Base-by-base conservation (phyloP, 495 filamentous ascomycete genomes). In the Neurospora sp. region DNA sequence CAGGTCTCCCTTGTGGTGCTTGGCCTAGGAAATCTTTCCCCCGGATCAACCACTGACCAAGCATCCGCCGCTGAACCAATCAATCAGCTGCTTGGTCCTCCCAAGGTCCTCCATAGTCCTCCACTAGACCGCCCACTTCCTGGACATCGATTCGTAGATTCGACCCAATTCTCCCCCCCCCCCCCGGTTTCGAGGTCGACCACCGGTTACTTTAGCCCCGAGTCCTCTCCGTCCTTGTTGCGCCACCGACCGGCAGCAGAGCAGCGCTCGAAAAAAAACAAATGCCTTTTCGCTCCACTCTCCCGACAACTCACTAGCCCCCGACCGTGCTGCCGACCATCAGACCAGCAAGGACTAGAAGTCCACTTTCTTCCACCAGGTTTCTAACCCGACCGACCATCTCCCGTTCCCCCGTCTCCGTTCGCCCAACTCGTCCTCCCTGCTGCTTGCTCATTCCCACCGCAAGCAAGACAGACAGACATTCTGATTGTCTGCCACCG, bases 191-290 rank as follows among this genome's bases (percentile, higher is more conserved):
- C 54, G 54, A 62, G 54, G 54, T 62, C 54, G 13, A 62, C 54
- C 13, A 62, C 54, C 54, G 54, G 54, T 62, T 62, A 31, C 54
- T 62, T 76, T 73, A 73, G 70, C 71, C 74, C 78, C 76, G 71
- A 77, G 74, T 76, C 76, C 73, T 15, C 31, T 54, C 40, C 28
- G 40, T 54, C 24, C 28, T 69, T n/a, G 34, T 80, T 79, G 78
- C 79, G 78, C 79, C 79, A 80, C 79, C 71, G 36, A 54, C 42
- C 21, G 28, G 54, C 54, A 62, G 54, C 54, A 13, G 6, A 62
- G 21, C 11, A 62, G 24, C 28, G 54, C 54, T 59, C 13, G 9
- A 73, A 73, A 72, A 73, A 76, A 78, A 78, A 71, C 74, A 75
- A 76, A 72, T 59, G 48, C 24, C 48, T 31, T 54, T 28, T 62